Percentiles rank a stretch among this genome's conserved stretches.
These are phyloP conservation scores for Apophysomyces ossiformis DNA, from an alignment of 371 early-diverging fungal species.

Conservation along the genomic window DNA sequence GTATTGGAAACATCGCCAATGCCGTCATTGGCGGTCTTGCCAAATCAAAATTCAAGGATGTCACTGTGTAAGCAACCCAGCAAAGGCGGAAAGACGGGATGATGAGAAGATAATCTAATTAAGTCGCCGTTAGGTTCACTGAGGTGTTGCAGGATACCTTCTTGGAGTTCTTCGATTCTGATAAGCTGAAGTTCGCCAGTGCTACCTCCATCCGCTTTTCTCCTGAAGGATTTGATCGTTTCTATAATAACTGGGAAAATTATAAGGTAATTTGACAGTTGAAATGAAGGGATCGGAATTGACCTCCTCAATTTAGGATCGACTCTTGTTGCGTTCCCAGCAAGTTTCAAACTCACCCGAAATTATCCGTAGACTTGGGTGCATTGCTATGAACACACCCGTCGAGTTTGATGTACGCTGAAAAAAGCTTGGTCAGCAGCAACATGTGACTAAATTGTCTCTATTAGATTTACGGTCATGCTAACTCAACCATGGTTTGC, in stretches of 20 bases:
- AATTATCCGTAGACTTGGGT: conserved; percentile 58
- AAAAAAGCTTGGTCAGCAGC: not conserved
- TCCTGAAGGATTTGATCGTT: conserved; percentile 54
- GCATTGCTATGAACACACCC: conserved; percentile 63
- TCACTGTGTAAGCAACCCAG: conserved; percentile 50
- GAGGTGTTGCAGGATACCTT: conserved; percentile 60
- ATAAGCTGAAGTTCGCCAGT: conserved; percentile 55
- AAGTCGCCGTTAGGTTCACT: conserved; percentile 39
- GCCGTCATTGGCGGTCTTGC: conserved; percentile 60
- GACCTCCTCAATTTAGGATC: conserved; percentile 22
- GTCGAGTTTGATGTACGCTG: conserved; percentile 49
- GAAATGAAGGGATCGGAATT: not conserved
- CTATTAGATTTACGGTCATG: conserved; percentile 51
- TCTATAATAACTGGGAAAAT: conserved; percentile 55
- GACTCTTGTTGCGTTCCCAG: conserved; percentile 55
- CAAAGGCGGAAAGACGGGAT: conserved; percentile 13
- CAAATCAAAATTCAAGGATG: conserved; percentile 50
- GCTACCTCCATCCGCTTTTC: conserved; percentile 63
- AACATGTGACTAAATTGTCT: not conserved
- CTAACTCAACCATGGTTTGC: conserved; percentile 57
- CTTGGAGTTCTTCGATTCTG: conserved; percentile 59
- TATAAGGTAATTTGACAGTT: conserved; percentile 29
- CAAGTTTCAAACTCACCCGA: conserved; percentile 61
- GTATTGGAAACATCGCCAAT: conserved; percentile 64
- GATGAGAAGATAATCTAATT: conserved; percentile 4